Conservation (phyloP, 2,329 filamentous ascomycete genomes). For the Nothophaeocryptopus gaeumannii region DNA sequence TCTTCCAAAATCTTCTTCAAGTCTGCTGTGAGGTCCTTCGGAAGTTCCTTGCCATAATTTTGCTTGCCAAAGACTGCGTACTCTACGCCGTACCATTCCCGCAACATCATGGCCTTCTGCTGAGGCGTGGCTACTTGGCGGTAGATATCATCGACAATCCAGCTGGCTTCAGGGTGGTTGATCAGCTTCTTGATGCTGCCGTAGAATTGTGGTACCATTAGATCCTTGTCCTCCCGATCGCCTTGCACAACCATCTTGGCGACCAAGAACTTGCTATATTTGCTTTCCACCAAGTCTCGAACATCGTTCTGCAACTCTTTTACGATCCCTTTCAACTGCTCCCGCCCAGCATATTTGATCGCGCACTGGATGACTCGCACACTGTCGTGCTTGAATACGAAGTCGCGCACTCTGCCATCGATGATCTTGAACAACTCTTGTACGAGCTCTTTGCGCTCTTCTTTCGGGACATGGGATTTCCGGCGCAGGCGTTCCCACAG, state of each 20-base stretch:
- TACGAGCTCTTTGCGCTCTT: slow-evolving; percentile 83
- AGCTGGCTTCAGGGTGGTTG: slow-evolving; percentile 92
- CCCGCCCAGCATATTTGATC: slow-evolving; percentile 86
- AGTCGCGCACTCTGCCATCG: slow-evolving; percentile 86
- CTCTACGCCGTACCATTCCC: slow-evolving; percentile 96
- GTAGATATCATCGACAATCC: slow-evolving; percentile 98
- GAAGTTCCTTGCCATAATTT: slow-evolving; percentile 40
- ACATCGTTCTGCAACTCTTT: slow-evolving; percentile 82
- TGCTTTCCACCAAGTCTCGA: slow-evolving; percentile 81
- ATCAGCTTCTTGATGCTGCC: slow-evolving; percentile 89
- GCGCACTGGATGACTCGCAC: slow-evolving; percentile 96
- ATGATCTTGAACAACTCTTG: slow-evolving; percentile 89
- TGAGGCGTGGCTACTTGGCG: slow-evolving; percentile 78
- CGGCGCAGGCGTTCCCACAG: slow-evolving; percentile 91
- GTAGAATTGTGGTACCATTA: slow-evolving; percentile 93
- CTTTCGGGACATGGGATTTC: slow-evolving; percentile 88
- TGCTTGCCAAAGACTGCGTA: slow-evolving; percentile 77
- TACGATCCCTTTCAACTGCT: slow-evolving; percentile 83
- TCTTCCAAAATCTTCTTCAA: slow-evolving; percentile 71
- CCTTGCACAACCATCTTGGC: slow-evolving; percentile 94
- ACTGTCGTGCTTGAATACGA: slow-evolving; percentile 97
- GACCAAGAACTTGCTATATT: slow-evolving; percentile 95
- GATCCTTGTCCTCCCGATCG: slow-evolving; percentile 78
- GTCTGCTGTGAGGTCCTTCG: slow-evolving; percentile 53
- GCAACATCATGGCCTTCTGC: slow-evolving; percentile 79